phyloP scores from a whole-genome alignment of 805 yeast genomes.

The Saturnispora hagleri region DNA sequence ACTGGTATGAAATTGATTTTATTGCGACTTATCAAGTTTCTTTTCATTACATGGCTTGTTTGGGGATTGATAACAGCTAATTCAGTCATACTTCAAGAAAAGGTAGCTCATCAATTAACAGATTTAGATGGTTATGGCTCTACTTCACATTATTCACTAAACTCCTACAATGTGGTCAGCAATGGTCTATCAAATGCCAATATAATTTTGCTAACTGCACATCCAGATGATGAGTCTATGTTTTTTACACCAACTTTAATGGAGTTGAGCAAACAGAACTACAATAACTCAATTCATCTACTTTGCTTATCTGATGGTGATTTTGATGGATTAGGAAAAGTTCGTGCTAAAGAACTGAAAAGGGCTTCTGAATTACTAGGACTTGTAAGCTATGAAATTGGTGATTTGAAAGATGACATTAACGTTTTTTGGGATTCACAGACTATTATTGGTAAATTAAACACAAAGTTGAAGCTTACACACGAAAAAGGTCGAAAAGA shows the following conservation, averaged over 20 bases:
- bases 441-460: slow-evolving; percentile 32
- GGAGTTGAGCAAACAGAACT: slow-evolving; percentile 37
- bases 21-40: neutral
- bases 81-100: neutral
- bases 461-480: slow-evolving; percentile 9
- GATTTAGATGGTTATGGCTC: slow-evolving; percentile 1
- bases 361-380: slow-evolving; percentile 50
- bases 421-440: slow-evolving; percentile 49
- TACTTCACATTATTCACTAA: slow-evolving; percentile 10
- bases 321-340: slow-evolving; percentile 60
- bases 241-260: slow-evolving; percentile 78
- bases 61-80: slow-evolving; percentile 1
- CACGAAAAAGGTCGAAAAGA: slow-evolving; percentile 12
- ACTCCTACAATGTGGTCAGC: slow-evolving; percentile 14
- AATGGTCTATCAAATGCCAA: slow-evolving; percentile 18
- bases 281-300: slow-evolving; percentile 44
- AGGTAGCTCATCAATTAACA: neutral
- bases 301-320: slow-evolving; percentile 74
- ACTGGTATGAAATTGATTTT: neutral
- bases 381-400: slow-evolving; percentile 33
- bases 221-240: slow-evolving; percentile 99
- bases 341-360: slow-evolving; percentile 51
- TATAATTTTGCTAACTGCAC: slow-evolving; percentile 54
- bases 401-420: slow-evolving; percentile 65
- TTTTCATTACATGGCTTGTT: neutral